Evolutionary conservation across 495 filamentous ascomycete genomes (phyloP).

Genomic region (Annulohypoxylon nitens): DNA sequence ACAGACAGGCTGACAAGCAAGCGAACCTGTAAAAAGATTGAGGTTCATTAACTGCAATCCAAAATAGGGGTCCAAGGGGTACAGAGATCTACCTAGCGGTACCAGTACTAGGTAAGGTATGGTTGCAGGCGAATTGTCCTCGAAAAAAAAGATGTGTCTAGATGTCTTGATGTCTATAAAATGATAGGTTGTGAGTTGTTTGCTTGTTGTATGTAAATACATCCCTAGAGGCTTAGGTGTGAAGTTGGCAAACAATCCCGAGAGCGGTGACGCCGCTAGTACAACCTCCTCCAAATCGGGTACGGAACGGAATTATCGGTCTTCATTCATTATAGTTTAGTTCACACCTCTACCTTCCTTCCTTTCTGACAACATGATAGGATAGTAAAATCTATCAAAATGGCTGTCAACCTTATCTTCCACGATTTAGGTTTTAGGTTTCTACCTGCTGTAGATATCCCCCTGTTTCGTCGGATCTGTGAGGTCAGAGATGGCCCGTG

Average conservation of each 20-base stretch:
- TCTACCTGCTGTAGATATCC: neutral
- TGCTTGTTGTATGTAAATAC: constrained; percentile 13
- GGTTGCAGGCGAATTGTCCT: constrained; percentile 20
- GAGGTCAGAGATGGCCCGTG: constrained; percentile 45
- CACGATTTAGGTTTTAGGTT: neutral
- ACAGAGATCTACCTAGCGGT: constrained; percentile 30
- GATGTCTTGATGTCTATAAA: constrained; percentile 17
- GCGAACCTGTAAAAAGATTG: constrained; percentile 22
- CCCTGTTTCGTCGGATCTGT: constrained; percentile 9
- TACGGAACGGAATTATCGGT: no score
- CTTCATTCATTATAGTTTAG: no score
- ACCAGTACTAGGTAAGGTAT: constrained; percentile 14
- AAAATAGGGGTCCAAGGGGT: constrained; percentile 42
- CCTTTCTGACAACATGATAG: neutral
- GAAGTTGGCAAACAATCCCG: constrained; percentile 4
- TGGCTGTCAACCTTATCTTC: neutral
- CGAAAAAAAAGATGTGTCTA: constrained; percentile 26
- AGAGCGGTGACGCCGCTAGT: no score
- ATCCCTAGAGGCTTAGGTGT: neutral
- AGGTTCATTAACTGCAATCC: constrained; percentile 32
- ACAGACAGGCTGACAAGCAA: constrained; percentile 23
- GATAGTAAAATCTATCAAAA: neutral
- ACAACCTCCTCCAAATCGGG: no score
- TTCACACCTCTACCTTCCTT: neutral
- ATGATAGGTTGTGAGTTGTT: constrained; percentile 25